A percentile compares a stretch with the other conserved stretches of the same genome.
phyloP scores from a whole-genome alignment of 768 basidiomycete genomes.

The Lenzites betulinus region DNA sequence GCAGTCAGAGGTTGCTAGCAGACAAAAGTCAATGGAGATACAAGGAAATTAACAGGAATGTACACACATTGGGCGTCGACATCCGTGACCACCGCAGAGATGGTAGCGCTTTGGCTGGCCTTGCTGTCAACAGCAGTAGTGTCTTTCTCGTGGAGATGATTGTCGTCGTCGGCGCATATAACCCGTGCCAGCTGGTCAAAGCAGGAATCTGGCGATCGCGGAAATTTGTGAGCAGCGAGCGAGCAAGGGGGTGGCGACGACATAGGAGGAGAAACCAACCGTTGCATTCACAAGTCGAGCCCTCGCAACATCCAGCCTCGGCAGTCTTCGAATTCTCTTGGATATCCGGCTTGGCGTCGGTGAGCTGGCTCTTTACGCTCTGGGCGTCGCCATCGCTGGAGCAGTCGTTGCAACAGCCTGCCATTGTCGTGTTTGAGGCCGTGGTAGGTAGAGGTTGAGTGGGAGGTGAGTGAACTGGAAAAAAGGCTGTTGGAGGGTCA shows the following conservation, averaged over 20 bases:
- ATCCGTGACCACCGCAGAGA: background rate
- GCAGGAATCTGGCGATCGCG: conserved; percentile 22
- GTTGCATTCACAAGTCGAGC: conserved; percentile 27
- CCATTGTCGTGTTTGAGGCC: background rate
- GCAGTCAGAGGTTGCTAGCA: conserved; percentile 2
- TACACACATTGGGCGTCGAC: background rate
- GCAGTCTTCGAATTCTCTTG: background rate
- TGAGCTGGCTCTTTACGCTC: conserved; percentile 3
- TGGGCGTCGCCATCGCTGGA: conserved; percentile 6
- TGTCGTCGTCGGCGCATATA: conserved; percentile 32
- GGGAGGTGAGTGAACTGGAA: no score
- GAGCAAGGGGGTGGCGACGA: background rate
- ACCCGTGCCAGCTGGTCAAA: conserved; percentile 30
- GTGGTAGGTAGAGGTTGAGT: background rate
- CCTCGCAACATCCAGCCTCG: conserved; percentile 26
- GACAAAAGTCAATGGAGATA: background rate
- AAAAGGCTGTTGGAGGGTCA: no score
- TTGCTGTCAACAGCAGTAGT: background rate
- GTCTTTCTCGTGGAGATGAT: conserved; percentile 22
- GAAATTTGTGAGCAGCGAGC: background rate
- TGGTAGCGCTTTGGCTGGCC: background rate
- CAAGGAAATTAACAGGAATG: background rate
- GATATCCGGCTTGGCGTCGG: background rate
- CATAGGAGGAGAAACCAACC: conserved; percentile 21
- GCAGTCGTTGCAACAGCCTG: conserved; percentile 10